Percentiles rank a stretch among this genome's conserved stretches.
Evolutionary conservation across 2,329 filamentous ascomycete genomes (phyloP).

Genomic region (Sarocladiaceae sp.): DNA sequence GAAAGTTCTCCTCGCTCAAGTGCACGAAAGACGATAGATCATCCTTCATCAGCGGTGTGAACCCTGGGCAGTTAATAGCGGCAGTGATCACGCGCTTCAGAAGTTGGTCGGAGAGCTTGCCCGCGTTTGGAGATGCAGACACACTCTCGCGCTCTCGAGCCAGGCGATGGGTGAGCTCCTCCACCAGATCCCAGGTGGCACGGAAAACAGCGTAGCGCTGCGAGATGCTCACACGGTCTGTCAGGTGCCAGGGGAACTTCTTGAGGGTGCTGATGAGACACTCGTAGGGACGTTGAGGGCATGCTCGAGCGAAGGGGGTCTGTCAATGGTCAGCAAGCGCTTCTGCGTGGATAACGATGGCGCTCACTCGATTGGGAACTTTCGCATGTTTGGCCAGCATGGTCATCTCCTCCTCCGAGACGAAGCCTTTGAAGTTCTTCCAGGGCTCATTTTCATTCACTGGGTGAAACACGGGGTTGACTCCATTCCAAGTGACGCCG

Average conservation of each 20-base stretch:
- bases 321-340: slow-evolving; percentile 22
- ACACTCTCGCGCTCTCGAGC: not conserved
- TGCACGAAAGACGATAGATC: slow-evolving; percentile 41
- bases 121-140: slow-evolving; percentile 28
- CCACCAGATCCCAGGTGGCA: slow-evolving; percentile 44
- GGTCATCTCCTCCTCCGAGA: slow-evolving; percentile 58
- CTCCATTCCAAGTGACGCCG: slow-evolving; percentile 52
- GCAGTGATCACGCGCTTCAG: slow-evolving; percentile 47
- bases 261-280: slow-evolving; percentile 59
- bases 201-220: slow-evolving; percentile 52
- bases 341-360: not conserved
- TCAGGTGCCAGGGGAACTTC: slow-evolving; percentile 60
- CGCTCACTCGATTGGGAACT: slow-evolving; percentile 55
- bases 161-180: slow-evolving; percentile 19
- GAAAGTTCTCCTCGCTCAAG: slow-evolving; percentile 29
- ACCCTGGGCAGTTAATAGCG: slow-evolving; percentile 55
- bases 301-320: slow-evolving; percentile 57
- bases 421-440: slow-evolving; percentile 55
- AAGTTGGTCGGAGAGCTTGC: slow-evolving; percentile 48
- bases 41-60: slow-evolving; percentile 58
- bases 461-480: slow-evolving; percentile 35
- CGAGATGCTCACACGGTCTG: slow-evolving; percentile 51
- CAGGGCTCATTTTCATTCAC: slow-evolving; percentile 35
- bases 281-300: slow-evolving; percentile 62
- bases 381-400: slow-evolving; percentile 63